Evolutionary conservation across 2,329 filamentous ascomycete species (phyloP).

Genomic region (Lachnellula occidentalis): DNA sequence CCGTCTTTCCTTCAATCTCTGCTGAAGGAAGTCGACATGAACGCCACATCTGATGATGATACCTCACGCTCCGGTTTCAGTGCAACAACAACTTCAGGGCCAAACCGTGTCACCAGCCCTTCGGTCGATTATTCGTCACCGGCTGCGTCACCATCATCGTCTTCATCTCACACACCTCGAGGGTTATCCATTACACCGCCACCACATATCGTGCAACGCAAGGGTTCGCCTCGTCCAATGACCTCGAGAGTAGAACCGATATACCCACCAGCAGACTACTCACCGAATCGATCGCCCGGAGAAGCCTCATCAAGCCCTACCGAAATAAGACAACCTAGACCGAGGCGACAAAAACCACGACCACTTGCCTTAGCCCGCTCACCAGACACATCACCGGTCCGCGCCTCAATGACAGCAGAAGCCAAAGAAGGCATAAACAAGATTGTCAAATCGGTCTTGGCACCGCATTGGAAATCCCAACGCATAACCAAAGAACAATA

Average conservation of each 20-base stretch:
- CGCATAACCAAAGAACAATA: conserved; percentile 85
- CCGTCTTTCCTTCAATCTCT: conserved; percentile 84
- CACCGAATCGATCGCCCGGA: conserved; percentile 51
- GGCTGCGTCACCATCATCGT: conserved; percentile 59
- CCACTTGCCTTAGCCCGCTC: conserved; percentile 29
- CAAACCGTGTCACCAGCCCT: conserved; percentile 27
- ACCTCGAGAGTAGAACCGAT: conserved; percentile 68
- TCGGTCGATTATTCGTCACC: conserved; percentile 53
- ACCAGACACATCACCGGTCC: conserved; percentile 61
- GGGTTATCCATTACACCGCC: conserved; percentile 65
- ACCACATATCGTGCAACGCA: conserved; percentile 54
- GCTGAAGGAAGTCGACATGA: conserved; percentile 78
- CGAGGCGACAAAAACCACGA: conserved; percentile 25
- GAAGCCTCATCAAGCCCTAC: conserved; percentile 24
- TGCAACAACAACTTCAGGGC: conserved; percentile 15
- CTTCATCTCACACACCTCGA: conserved; percentile 60
- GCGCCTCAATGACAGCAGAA: conserved; percentile 64
- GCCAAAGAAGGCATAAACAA: conserved; percentile 85
- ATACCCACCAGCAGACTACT: conserved; percentile 71
- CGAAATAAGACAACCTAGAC: conserved; percentile 29
- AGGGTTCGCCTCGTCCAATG: conserved; percentile 62
- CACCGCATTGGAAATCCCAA: conserved; percentile 70
- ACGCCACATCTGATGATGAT: conserved; percentile 54
- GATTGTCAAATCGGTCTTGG: conserved; percentile 78
- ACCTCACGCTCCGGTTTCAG: conserved; percentile 24